Evolutionary conservation across 2,329 filamentous ascomycete genomes (phyloP), one percentile per base, ranked within the genome.

Genomic region (Paradendryphiella salina): DNA sequence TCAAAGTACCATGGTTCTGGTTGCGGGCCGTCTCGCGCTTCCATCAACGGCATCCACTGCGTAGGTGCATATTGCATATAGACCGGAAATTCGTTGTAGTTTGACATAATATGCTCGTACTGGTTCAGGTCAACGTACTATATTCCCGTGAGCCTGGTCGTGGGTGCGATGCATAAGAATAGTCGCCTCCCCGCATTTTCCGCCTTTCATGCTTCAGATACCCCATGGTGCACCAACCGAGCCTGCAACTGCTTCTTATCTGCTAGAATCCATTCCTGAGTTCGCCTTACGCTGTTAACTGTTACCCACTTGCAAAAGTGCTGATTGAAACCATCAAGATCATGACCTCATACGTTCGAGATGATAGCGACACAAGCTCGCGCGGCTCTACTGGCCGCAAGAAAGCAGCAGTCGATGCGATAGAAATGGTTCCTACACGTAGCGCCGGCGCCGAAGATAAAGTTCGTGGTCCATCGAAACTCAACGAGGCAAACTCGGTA

Each of bases 401-500:
- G 20, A 42, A 57, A 20, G 28, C 21, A 15, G 28, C 46, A 31
- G 14, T 33, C 3, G 21, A 50, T 15, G 44, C 18, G 3, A 40
- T 57, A 13, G 49, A 56, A 26, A 46, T 51, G 33, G 21, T 56
- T 9, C 38, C 32, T 15, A 53, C 49, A 7, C 28, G 26, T 5
- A 51, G 29, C 20, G 17, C 18, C 13, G 18, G 29, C 28, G 31
- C 13, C 14, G 18, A 36, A 26, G 18, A 17, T 7, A 21, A 39
- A 6, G 3, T 20, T 20, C 40, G 31, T 10, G 42, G 32, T 10
- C 50, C 50, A n/a, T 41, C 52, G 36, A 50, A 41, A 20, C 48
- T 65, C 48, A 54, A 47, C 20, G 63, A 65, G 39, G 56, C 42
- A n/a, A 60, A 63, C 14, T 42, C 55, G 36, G 32, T 54, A 13